These are phyloP conservation scores for Penicillium angulare DNA, from an alignment of 495 filamentous ascomycete genomes.

Conservation along the genomic window DNA sequence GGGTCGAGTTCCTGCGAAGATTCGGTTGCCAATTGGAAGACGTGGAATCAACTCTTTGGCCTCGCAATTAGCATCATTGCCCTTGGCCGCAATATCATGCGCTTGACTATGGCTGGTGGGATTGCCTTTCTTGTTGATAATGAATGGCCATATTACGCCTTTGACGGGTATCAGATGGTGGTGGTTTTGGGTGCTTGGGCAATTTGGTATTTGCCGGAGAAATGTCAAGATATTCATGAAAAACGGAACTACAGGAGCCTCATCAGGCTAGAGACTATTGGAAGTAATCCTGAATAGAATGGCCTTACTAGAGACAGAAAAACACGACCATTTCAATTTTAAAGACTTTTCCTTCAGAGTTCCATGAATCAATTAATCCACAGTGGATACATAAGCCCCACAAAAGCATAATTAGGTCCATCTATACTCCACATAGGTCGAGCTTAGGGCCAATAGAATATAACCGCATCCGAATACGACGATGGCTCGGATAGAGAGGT, in stretches of 20 bases:
- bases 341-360: not conserved
- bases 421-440: too few species aligned
- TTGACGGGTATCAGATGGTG: slow-evolving; percentile 10
- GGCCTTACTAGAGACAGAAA: not conserved
- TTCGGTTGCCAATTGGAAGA: slow-evolving; percentile 1
- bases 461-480: not conserved
- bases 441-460: slow-evolving; percentile 1
- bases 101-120: slow-evolving; percentile 7
- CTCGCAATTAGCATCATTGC: slow-evolving; percentile 6
- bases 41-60: slow-evolving; percentile 9
- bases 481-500: not conserved
- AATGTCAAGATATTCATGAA: not conserved
- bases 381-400: not conserved
- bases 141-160: slow-evolving; percentile 13
- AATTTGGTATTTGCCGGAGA: slow-evolving; percentile 7
- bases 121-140: slow-evolving; percentile 4
- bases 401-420: not conserved
- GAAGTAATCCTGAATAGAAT: not conserved
- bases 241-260: slow-evolving; percentile 1
- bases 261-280: not conserved
- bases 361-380: not conserved
- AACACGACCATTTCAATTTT: not conserved
- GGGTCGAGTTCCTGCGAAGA: not conserved
- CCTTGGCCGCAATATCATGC: slow-evolving; percentile 8
- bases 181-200: slow-evolving; percentile 7